Evolutionary conservation across 805 yeast species (phyloP).

Genomic region (Wickerhamomyces chaumierensis): DNA sequence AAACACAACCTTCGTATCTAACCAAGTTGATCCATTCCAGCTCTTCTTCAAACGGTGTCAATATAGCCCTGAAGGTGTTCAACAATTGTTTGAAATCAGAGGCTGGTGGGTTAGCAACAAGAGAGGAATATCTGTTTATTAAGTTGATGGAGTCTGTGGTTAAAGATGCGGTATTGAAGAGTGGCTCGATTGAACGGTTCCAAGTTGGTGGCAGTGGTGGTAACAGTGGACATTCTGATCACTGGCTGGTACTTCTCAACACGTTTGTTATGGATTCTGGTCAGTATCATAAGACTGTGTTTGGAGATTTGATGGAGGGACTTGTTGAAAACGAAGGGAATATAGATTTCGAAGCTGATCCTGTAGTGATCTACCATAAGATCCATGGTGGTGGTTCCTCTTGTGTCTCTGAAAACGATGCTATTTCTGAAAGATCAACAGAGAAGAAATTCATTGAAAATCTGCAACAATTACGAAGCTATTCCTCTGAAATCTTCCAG

Average conservation of each 20-base stretch:
- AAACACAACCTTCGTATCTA: constrained; percentile 71
- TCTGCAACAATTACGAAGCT: constrained; percentile 63
- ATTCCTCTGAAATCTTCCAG: constrained; percentile 48
- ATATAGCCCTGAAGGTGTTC: constrained; percentile 17
- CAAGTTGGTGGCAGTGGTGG: constrained; percentile 8
- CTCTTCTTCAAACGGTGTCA: constrained; percentile 18
- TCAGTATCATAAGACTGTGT: constrained; percentile 20
- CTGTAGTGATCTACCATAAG: constrained; percentile 39
- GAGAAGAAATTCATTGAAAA: constrained; percentile 61
- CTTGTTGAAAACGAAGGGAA: constrained; percentile 24
- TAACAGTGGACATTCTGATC: no score
- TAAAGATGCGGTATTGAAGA: constrained; percentile 24
- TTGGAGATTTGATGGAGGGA: constrained; percentile 27
- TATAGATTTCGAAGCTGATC: constrained; percentile 72
- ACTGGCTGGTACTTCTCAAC: constrained; percentile 32
- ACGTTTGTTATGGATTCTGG: constrained; percentile 25
- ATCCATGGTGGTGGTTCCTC: constrained; percentile 24
- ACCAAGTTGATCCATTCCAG: constrained; percentile 36
- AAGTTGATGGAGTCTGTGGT: constrained; percentile 18
- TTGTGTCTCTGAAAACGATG: constrained; percentile 38
- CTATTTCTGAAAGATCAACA: constrained; percentile 74
- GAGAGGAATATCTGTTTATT: constrained; percentile 17
- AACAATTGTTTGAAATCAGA: constrained; percentile 14
- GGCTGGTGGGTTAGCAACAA: constrained; percentile 14
- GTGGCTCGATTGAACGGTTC: constrained; percentile 17